These are phyloP conservation scores for Dendrobium huoshanense DNA, from an alignment of 106 monocot species.

Conservation along the genomic window DNA sequence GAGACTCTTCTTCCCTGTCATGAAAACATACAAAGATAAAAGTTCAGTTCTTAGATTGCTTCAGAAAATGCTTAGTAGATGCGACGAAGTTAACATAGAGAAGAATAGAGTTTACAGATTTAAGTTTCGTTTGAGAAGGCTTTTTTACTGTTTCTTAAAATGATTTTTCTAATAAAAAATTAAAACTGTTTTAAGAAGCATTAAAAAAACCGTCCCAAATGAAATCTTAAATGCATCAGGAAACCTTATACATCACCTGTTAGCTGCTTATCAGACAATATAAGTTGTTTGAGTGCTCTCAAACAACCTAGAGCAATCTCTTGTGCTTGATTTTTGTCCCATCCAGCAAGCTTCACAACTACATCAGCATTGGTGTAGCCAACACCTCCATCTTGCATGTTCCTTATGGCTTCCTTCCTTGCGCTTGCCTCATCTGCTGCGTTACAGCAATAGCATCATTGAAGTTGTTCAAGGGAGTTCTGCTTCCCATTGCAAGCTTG, in stretches of 20 bases:
- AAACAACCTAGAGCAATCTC: conserved; percentile 68
- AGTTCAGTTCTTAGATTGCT: neutral
- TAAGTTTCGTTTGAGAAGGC: too few relatives aligned
- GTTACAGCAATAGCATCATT: neutral
- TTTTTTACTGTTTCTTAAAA: too few relatives aligned
- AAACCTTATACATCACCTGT: conserved; percentile 27
- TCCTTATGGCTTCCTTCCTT: conserved; percentile 59
- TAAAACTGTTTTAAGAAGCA: too few relatives aligned
- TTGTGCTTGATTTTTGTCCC: conserved; percentile 52
- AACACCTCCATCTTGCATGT: conserved; percentile 41
- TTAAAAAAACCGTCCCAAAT: too few relatives aligned
- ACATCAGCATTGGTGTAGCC: conserved; percentile 82
- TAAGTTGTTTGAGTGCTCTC: conserved; percentile 68
- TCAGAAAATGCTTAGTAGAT: too few relatives aligned
- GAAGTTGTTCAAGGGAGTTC: neutral
- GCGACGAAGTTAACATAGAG: too few relatives aligned
- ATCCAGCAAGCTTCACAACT: conserved; percentile 67
- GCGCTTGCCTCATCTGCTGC: conserved; percentile 74
- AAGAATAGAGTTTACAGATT: too few relatives aligned
- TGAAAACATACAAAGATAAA: neutral
- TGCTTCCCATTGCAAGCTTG: neutral
- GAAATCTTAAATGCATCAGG: too few relatives aligned
- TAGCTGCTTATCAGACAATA: conserved; percentile 65
- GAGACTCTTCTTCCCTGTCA: conserved; percentile 81
- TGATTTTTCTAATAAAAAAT: too few relatives aligned